A percentile compares a stretch with the other conserved stretches of the same genome.
Evolutionary conservation across 208 protist genomes (phyloP).

Genomic region (Blastocrithidia nonstop): DNA sequence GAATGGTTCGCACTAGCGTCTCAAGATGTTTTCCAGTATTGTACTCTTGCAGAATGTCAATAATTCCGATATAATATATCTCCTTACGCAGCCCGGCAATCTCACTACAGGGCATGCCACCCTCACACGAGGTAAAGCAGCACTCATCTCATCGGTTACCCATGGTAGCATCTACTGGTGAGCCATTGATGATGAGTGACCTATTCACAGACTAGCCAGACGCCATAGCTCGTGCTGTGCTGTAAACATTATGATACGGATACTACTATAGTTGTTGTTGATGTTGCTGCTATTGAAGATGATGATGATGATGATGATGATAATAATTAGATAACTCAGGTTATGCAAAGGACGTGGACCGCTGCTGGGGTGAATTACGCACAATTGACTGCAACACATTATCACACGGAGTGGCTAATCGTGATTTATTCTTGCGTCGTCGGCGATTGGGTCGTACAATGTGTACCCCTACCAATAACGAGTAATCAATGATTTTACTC

Average conservation of each 20-base stretch:
- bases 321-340: too few relatives aligned
- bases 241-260: background rate
- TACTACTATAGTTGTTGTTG: background rate
- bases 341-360: background rate
- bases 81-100: slow-evolving; percentile 34
- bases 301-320: too few relatives aligned
- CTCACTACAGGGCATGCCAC: slow-evolving; percentile 65
- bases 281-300: background rate
- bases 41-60: slow-evolving; percentile 90
- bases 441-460: slow-evolving; percentile 26
- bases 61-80: slow-evolving; percentile 90
- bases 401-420: slow-evolving; percentile 1
- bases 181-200: background rate
- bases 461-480: slow-evolving; percentile 85
- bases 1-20: slow-evolving; percentile 31
- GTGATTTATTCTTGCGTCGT: background rate
- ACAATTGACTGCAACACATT: too few relatives aligned
- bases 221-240: too few relatives aligned
- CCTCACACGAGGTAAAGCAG: slow-evolving; percentile 67
- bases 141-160: slow-evolving; percentile 25
- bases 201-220: too few relatives aligned
- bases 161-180: background rate
- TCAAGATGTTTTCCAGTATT: slow-evolving; percentile 70
- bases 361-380: background rate
- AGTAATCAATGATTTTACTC: slow-evolving; percentile 89